Conservation (phyloP, 2,329 filamentous ascomycete genomes). For the Lecanicillium sp. region DNA sequence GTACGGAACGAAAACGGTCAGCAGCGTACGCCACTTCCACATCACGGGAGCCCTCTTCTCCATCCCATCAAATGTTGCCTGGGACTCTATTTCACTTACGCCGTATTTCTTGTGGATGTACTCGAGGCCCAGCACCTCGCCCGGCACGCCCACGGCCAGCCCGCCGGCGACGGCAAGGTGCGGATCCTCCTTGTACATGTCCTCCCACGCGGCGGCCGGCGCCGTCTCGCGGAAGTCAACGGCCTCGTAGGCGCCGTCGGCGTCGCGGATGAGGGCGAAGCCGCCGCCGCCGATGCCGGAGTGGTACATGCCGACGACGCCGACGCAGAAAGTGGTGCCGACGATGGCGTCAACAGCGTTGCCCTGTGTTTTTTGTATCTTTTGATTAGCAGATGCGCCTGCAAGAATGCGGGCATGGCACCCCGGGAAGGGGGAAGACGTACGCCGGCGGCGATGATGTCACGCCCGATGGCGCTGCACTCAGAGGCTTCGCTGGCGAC, state of each 20-base stretch:
- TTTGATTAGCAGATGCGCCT: not conserved
- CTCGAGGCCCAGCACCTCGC: constrained; percentile 72
- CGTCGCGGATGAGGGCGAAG: constrained; percentile 73
- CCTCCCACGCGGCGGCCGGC: constrained; percentile 69
- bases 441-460: constrained; percentile 51
- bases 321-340: constrained; percentile 68
- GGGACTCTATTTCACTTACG: too few species aligned
- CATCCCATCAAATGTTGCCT: not conserved
- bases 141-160: constrained; percentile 64
- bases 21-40: not conserved
- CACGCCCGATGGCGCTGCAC: constrained; percentile 63
- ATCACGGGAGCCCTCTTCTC: not conserved
- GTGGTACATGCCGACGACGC: constrained; percentile 71
- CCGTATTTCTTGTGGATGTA: constrained; percentile 71
- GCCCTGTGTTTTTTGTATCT: constrained; percentile 37
- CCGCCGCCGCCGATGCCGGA: constrained; percentile 84
- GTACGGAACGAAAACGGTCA: not conserved
- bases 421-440: constrained; percentile 19
- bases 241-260: constrained; percentile 71
- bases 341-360: constrained; percentile 74
- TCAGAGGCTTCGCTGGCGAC: constrained; percentile 64
- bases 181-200: constrained; percentile 77
- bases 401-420: too few species aligned
- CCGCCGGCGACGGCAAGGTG: constrained; percentile 64
- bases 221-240: constrained; percentile 89